Conservation (phyloP, 768 basidiomycete species). For the Phylloporus sp. region DNA sequence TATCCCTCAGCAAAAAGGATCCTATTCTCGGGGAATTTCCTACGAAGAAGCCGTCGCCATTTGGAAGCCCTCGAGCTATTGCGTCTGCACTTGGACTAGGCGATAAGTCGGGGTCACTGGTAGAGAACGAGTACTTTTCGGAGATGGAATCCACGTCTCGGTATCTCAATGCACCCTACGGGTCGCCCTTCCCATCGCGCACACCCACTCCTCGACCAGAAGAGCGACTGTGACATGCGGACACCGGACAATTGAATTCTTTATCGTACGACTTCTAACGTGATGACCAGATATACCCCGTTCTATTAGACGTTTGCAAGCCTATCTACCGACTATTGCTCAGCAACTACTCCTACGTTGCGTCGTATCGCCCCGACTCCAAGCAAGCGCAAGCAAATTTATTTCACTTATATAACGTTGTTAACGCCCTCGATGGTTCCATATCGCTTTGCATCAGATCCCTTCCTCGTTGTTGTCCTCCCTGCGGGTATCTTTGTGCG, state of each 20-base stretch:
- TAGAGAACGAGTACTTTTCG: conserved; percentile 34
- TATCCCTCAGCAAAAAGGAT: conserved; percentile 46
- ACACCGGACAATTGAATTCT: conserved; percentile 17
- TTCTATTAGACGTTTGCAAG: conserved; percentile 32
- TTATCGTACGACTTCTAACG: conserved; percentile 34
- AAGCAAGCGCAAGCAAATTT: conserved; percentile 33
- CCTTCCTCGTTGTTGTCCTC: conserved; percentile 15
- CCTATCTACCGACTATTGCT: conserved; percentile 33
- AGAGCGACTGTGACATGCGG: conserved; percentile 27
- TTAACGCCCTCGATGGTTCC: conserved; percentile 26
- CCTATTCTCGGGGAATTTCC: conserved; percentile 61
- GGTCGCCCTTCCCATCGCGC: conserved; percentile 47
- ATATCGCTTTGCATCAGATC: conserved; percentile 23
- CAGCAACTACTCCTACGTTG: conserved; percentile 22
- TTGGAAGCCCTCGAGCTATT: conserved; percentile 48
- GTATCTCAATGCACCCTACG: conserved; percentile 48
- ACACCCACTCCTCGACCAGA: conserved; percentile 42
- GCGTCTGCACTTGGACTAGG: conserved; percentile 46
- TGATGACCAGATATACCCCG: conserved; percentile 32
- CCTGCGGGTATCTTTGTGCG: conserved; percentile 19
- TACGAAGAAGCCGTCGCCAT: conserved; percentile 44
- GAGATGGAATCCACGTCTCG: conserved; percentile 42
- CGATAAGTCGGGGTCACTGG: conserved; percentile 25
- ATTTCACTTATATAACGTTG: conserved; percentile 35
- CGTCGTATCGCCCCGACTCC: conserved; percentile 18